phyloP scores from a whole-genome alignment of 2,329 filamentous ascomycete genomes.

The Plectosphaerella cucumerina region DNA sequence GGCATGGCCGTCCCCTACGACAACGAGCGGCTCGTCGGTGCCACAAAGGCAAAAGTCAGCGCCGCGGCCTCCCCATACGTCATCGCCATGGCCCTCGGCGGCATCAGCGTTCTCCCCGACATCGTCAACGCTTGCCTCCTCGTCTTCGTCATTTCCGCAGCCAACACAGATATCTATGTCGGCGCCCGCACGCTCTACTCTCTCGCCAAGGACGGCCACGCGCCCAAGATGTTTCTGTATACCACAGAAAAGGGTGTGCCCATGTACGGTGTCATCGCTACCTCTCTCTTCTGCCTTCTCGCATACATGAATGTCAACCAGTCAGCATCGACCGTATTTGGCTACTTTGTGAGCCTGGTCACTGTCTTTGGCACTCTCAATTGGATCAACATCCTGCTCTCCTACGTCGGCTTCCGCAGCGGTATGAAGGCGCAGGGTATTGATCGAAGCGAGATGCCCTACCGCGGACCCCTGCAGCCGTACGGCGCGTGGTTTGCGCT shows the following conservation, averaged over 20 bases:
- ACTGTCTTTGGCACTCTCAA: constrained; percentile 39
- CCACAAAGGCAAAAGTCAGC: constrained; percentile 12
- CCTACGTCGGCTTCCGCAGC: constrained; percentile 32
- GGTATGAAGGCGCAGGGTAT: constrained; percentile 33
- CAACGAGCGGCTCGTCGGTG: constrained; percentile 8
- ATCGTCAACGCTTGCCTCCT: constrained; percentile 18
- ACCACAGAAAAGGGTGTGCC: constrained; percentile 32
- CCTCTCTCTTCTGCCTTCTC: constrained; percentile 29
- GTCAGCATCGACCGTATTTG: constrained; percentile 11
- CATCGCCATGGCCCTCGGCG: constrained; percentile 14
- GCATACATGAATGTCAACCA: constrained; percentile 21
- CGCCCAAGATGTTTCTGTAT: constrained; percentile 27
- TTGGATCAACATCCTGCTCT: constrained; percentile 35
- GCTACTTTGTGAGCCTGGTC: constrained; percentile 22
- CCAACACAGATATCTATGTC: constrained; percentile 22
- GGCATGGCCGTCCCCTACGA: constrained; percentile 21
- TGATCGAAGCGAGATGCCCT: constrained; percentile 27
- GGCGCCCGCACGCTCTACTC: constrained; percentile 34
- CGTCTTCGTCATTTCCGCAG: constrained; percentile 16
- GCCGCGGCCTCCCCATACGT: constrained; percentile 24
- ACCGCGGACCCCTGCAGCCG: constrained; percentile 31
- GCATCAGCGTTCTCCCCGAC: constrained; percentile 14
- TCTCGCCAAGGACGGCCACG: constrained; percentile 34
- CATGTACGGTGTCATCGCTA: constrained; percentile 28
- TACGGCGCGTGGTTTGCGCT: constrained; percentile 32